Conservation (phyloP, 2,329 filamentous ascomycete species). For the Sclerotiophoma versabilis region DNA sequence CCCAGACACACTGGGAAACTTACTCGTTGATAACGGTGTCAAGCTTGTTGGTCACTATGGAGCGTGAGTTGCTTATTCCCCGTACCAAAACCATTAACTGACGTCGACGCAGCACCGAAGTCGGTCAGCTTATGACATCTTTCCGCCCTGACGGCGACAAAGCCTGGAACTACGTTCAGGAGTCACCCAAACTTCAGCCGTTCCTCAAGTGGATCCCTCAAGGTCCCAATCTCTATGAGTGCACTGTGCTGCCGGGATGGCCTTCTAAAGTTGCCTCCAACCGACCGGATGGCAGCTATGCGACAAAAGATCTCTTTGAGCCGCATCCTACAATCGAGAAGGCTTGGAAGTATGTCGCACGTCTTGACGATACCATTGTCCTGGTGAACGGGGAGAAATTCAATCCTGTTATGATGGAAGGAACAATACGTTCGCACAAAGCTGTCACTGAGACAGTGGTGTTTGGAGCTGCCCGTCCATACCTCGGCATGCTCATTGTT, state of each 20-base stretch:
- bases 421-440: constrained; percentile 59
- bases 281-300: constrained; percentile 27
- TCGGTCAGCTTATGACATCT: constrained; percentile 69
- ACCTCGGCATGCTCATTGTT: constrained; percentile 64
- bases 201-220: constrained; percentile 52
- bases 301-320: constrained; percentile 54
- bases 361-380: constrained; percentile 57
- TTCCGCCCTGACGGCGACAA: constrained; percentile 61
- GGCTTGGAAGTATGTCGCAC: constrained; percentile 56
- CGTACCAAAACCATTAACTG: not conserved
- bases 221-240: constrained; percentile 51
- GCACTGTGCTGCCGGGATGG: constrained; percentile 46
- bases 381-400: constrained; percentile 60
- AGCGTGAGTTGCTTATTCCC: constrained; percentile 51
- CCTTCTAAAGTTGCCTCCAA: constrained; percentile 44
- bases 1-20: constrained; percentile 65
- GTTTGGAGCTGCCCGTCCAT: constrained; percentile 62
- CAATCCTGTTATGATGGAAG: constrained; percentile 60
- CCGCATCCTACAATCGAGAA: constrained; percentile 54
- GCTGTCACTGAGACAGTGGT: constrained; percentile 64
- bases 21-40: constrained; percentile 60
- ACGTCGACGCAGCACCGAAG: constrained; percentile 61
- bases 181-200: constrained; percentile 49
- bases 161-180: constrained; percentile 66
- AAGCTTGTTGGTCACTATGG: constrained; percentile 66